phyloP scores from a whole-genome alignment of 2,329 filamentous ascomycete genomes.

The Neofusicoccum umdonicola region DNA sequence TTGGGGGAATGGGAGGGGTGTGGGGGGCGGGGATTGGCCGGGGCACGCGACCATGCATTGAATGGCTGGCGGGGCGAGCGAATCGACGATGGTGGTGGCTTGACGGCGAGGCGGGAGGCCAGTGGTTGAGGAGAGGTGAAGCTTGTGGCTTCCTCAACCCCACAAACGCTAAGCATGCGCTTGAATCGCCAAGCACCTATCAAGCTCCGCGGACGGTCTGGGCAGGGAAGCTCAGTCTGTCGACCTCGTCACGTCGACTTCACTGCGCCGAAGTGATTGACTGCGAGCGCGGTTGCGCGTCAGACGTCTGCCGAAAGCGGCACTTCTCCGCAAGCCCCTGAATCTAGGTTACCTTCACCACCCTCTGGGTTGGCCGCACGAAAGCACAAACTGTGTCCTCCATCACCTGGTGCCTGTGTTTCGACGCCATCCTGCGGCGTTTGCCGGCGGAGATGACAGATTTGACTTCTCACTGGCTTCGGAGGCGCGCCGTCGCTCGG shows the following conservation, averaged over 20 bases:
- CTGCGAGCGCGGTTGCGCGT: neutral
- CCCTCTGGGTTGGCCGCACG: neutral
- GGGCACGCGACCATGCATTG: neutral
- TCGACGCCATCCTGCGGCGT: neutral
- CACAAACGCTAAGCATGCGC: slow-evolving; percentile 3
- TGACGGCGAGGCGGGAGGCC: neutral
- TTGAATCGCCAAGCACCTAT: neutral
- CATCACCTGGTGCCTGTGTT: neutral
- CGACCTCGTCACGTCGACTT: neutral
- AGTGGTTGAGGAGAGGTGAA: neutral
- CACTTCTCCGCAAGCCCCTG: neutral
- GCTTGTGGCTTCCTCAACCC: neutral
- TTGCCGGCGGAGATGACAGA: neutral
- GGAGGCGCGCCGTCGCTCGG: neutral
- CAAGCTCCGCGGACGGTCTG: neutral
- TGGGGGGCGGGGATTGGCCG: neutral
- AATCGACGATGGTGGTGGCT: neutral
- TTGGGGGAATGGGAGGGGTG: neutral
- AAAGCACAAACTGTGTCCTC: neutral
- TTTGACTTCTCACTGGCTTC: neutral
- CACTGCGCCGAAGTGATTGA: neutral
- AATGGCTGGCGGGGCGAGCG: neutral
- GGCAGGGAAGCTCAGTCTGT: neutral
- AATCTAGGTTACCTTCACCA: neutral
- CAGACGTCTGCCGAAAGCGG: neutral